Evolutionary conservation across 2,329 filamentous ascomycete genomes (phyloP).

Genomic region (Sordariomycetes sp.): DNA sequence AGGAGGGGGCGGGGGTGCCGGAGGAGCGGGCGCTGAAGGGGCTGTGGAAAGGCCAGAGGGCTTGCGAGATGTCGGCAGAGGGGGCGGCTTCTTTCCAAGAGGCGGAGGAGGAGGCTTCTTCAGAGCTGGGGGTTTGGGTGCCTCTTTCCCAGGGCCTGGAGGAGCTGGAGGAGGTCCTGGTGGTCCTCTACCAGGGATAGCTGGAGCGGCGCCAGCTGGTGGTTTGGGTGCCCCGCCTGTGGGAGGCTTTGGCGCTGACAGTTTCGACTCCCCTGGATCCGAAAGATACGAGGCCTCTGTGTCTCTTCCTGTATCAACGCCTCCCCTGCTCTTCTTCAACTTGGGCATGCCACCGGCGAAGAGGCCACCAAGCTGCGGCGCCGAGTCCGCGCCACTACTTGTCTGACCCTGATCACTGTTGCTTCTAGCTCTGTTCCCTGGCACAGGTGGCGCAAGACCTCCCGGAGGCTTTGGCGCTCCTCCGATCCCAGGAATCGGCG

Average conservation of each 20-base stretch:
- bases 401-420: slow-evolving; percentile 65
- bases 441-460: slow-evolving; percentile 63
- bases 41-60: slow-evolving; percentile 31
- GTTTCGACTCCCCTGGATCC: slow-evolving; percentile 49
- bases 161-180: slow-evolving; percentile 5
- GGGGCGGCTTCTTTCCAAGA: slow-evolving; percentile 66
- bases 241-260: slow-evolving; percentile 4
- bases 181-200: slow-evolving; percentile 44
- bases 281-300: slow-evolving; percentile 65
- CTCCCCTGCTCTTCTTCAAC: slow-evolving; percentile 76
- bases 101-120: slow-evolving; percentile 64
- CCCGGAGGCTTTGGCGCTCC: slow-evolving; percentile 41
- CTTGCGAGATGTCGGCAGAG: slow-evolving; percentile 51
- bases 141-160: slow-evolving; percentile 18
- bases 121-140: slow-evolving; percentile 4
- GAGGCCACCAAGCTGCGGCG: slow-evolving; percentile 77
- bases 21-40: slow-evolving; percentile 19
- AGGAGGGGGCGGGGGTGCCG: slow-evolving; percentile 28
- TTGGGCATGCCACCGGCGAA: slow-evolving; percentile 96
- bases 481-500: slow-evolving; percentile 63
- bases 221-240: slow-evolving; percentile 42
- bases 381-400: slow-evolving; percentile 39
- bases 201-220: slow-evolving; percentile 50
- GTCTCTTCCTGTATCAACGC: slow-evolving; percentile 57
- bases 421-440: slow-evolving; percentile 65